Conservation (phyloP, 179 eudicot genomes). For the Heliamphora ciliata region DNA sequence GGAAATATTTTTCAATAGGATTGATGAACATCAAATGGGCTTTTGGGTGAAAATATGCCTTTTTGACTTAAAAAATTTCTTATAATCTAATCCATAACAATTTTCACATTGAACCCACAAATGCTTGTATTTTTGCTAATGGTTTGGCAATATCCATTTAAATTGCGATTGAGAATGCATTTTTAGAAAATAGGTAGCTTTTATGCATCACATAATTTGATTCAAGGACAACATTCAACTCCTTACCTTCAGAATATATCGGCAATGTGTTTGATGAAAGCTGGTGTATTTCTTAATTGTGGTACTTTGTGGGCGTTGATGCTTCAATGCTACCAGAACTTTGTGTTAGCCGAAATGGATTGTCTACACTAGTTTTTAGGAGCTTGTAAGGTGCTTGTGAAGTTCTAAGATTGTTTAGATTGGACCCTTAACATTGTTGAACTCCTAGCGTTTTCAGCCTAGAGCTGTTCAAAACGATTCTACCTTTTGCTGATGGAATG, state of each 20-base stretch:
- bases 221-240: background rate
- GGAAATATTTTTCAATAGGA: background rate
- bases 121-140: too few relatives aligned
- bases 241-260: background rate
- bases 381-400: background rate
- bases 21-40: background rate
- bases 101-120: too few relatives aligned
- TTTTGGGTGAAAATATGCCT: background rate
- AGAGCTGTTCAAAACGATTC: background rate
- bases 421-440: background rate
- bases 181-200: background rate
- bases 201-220: background rate
- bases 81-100: too few relatives aligned
- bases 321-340: background rate
- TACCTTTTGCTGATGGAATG: conserved; percentile 21
- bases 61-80: too few relatives aligned
- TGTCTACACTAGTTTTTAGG: too few relatives aligned
- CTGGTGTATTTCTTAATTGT: background rate
- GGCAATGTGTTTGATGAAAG: background rate
- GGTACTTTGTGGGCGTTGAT: background rate
- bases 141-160: background rate
- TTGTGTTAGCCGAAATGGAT: too few relatives aligned
- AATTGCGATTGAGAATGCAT: background rate
- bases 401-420: background rate
- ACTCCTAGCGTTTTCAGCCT: background rate